These are phyloP conservation scores for Suhomyces bolitotheri DNA, from an alignment of 1,139 yeast species.

Conservation along the genomic window DNA sequence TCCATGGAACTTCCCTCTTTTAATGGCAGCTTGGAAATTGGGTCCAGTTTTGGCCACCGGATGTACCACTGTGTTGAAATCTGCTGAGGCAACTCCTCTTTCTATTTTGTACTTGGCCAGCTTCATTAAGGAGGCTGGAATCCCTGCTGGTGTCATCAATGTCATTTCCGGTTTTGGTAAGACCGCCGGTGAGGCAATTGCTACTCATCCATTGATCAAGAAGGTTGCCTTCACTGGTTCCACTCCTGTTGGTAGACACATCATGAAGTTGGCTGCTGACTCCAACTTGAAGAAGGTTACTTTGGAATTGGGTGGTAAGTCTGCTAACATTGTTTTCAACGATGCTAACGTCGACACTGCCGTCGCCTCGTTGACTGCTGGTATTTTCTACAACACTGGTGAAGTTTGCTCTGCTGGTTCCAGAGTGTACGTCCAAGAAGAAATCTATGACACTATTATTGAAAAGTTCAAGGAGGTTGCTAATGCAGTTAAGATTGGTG, in stretches of 20 bases:
- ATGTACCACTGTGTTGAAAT: conserved; percentile 35
- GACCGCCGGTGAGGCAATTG: conserved; percentile 34
- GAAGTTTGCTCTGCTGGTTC: conserved; percentile 91
- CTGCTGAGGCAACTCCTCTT: conserved; percentile 38
- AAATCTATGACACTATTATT: conserved; percentile 66
- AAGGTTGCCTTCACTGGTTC: conserved; percentile 42
- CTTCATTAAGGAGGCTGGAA: conserved; percentile 31
- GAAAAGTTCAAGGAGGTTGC: conserved; percentile 60
- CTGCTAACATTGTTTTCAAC: conserved; percentile 33
- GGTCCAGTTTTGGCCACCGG: conserved; percentile 39
- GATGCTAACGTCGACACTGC: conserved; percentile 42
- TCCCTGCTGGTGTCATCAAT: conserved; percentile 38
- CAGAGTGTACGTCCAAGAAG: conserved; percentile 75
- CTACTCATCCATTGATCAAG: conserved; percentile 32
- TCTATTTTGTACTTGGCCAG: conserved; percentile 34
- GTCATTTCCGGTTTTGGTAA: conserved; percentile 35
- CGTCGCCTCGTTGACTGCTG: conserved; percentile 57
- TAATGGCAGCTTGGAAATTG: conserved; percentile 40
- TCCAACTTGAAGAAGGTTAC: conserved; percentile 36
- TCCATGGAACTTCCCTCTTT: conserved; percentile 42
- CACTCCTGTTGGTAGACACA: conserved; percentile 34
- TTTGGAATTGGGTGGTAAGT: conserved; percentile 39
- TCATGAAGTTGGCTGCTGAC: conserved; percentile 36
- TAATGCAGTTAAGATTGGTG: conserved; percentile 62
- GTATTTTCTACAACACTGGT: conserved; percentile 80